These are phyloP conservation scores for Geotrichum macrosporum DNA, from an alignment of 1,139 yeast species.

Conservation along the genomic window DNA sequence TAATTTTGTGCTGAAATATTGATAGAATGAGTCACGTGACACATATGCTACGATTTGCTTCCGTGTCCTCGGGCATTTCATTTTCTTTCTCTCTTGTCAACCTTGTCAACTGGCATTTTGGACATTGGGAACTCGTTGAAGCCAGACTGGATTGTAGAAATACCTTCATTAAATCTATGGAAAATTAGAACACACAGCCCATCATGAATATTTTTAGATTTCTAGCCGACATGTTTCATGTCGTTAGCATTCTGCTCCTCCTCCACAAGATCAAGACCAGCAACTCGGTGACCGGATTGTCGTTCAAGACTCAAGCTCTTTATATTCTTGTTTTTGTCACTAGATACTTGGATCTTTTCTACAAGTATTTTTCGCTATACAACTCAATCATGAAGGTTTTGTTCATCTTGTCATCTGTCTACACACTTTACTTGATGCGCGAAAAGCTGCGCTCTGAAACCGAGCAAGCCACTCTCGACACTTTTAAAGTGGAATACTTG, in stretches of 20 bases:
- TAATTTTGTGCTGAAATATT: too few relatives aligned
- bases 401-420: slow-evolving; percentile 68
- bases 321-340: slow-evolving; percentile 74
- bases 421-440: slow-evolving; percentile 69
- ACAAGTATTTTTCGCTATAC: slow-evolving; percentile 53
- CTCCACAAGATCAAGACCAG: slow-evolving; percentile 64
- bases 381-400: slow-evolving; percentile 76
- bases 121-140: too few relatives aligned
- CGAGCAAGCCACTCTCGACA: slow-evolving; percentile 52
- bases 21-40: too few relatives aligned
- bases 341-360: slow-evolving; percentile 69
- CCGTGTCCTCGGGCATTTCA: too few relatives aligned
- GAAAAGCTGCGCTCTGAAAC: slow-evolving; percentile 46
- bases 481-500: slow-evolving; percentile 71
- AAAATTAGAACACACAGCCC: too few relatives aligned
- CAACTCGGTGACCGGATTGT: slow-evolving; percentile 73
- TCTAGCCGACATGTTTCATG: slow-evolving; percentile 63
- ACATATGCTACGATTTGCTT: too few relatives aligned
- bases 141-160: too few relatives aligned
- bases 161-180: too few relatives aligned
- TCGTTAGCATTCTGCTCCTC: slow-evolving; percentile 71
- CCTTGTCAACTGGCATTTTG: too few relatives aligned
- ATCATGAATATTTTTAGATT: slow-evolving; percentile 17
- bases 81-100: too few relatives aligned
- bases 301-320: slow-evolving; percentile 79